Conservation (phyloP, 192 early-diverging fungal species). For the Backusella luteola region DNA sequence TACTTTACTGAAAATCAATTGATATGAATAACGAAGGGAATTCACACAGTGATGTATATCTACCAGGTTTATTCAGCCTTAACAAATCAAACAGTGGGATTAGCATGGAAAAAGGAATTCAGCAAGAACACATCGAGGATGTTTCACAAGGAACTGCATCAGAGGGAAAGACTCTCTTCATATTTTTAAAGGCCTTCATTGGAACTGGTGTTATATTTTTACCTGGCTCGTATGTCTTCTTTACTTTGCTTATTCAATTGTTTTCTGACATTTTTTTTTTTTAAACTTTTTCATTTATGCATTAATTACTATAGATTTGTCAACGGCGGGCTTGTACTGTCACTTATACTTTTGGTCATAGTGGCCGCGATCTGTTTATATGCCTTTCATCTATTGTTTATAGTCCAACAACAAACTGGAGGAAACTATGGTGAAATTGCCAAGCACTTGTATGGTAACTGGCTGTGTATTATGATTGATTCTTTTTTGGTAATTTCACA, state of each 20-base stretch:
- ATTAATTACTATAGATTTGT: slow-evolving; percentile 36
- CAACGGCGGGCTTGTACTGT: slow-evolving; percentile 66
- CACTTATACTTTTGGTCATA: slow-evolving; percentile 53
- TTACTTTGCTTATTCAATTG: neutral
- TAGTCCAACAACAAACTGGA: slow-evolving; percentile 46
- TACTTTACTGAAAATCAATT: neutral
- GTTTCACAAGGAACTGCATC: slow-evolving; percentile 41
- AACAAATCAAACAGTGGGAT: neutral
- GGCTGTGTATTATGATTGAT: slow-evolving; percentile 25
- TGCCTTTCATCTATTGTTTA: slow-evolving; percentile 45
- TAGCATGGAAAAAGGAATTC: neutral
- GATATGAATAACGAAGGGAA: neutral
- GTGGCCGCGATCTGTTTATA: slow-evolving; percentile 59
- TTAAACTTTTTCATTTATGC: neutral
- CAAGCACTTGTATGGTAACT: slow-evolving; percentile 41
- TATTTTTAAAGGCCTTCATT: slow-evolving; percentile 65
- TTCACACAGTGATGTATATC: neutral
- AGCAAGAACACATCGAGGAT: slow-evolving; percentile 8
- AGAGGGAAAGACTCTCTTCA: slow-evolving; percentile 52
- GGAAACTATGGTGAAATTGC: slow-evolving; percentile 62
- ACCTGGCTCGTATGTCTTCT: slow-evolving; percentile 37
- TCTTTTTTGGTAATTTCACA: slow-evolving; percentile 61
- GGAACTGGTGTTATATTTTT: slow-evolving; percentile 62
- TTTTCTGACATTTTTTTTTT: neutral
- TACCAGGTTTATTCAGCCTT: neutral